Evolutionary conservation across 2,329 filamentous ascomycete genomes (phyloP), one percentile per base, ranked within the genome.

Genomic region (Fonsecaea erecta): DNA sequence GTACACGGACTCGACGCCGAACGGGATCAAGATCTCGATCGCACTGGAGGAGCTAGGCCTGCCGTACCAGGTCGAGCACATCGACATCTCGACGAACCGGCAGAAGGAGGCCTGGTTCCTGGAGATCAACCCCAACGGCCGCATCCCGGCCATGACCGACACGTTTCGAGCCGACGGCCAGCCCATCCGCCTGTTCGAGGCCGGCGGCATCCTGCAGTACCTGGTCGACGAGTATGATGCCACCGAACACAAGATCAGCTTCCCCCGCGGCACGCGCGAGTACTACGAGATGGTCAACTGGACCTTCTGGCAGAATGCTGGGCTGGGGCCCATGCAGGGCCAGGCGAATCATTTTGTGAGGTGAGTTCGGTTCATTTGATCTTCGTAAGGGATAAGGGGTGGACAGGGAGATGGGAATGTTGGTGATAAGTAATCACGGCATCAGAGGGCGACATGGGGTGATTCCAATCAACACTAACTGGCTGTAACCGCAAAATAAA

Each of bases 71-170:
- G 51, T 70, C 1, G 74, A 77, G n/a, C 64, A 77, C 32, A 74
- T 82, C 46, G 74, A 82, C 53, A 80, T 83, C 54, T 74, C 69
- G 65, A 90, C 90, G 68, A 90, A 92, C 75, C 84, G 81, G n/a
- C 92, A 96, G 73, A 96, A 95, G 73, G 86, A 94, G 77, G 86
- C 86, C 16, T 96, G 91, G 92, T 97, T 94, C 79, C 85, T 96
- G 30, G 88, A 88, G 59, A 96, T 97, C 80, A 97, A 97, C 79
- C 93, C 93, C 69, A 97, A 97, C 76, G 93, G 93, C 69, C 90
- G 93, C 71, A 96, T 97, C 72, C 93, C 93, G 3, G 93, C 93
- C 63, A 73, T 97, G 57, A 95, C 91, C 7, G 93, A 97, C 78
- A 90, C 83, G 6, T 68, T 68, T 53, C 40, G 57, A 34, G 9